Conservation (phyloP, 1,284 basidiomycete genomes). For the Cryptococcus hybrid region DNA sequence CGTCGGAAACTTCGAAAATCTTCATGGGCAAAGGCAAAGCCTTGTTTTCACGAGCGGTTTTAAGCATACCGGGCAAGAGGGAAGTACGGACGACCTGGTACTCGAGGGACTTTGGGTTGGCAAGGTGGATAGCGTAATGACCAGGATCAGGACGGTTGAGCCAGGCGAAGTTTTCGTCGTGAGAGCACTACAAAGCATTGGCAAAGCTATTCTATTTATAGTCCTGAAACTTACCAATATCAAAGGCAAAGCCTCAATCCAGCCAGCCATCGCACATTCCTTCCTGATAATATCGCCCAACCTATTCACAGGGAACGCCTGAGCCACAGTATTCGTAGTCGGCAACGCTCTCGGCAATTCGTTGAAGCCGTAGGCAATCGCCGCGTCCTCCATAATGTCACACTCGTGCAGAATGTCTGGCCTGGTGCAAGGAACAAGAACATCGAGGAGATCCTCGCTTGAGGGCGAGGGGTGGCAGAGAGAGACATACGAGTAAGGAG, state of each 20-base stretch:
- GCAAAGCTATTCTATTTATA: not conserved
- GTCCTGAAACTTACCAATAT: constrained; percentile 67
- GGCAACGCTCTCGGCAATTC: constrained; percentile 92
- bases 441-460: constrained; percentile 60
- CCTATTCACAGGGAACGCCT: constrained; percentile 86
- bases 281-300: constrained; percentile 81
- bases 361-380: constrained; percentile 98
- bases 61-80: constrained; percentile 90
- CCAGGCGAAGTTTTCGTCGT: constrained; percentile 96
- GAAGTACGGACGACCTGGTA: constrained; percentile 98
- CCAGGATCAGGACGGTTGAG: constrained; percentile 83
- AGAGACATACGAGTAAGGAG: constrained; percentile 48
- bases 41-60: constrained; percentile 95
- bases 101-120: constrained; percentile 95
- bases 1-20: constrained; percentile 91
- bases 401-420: constrained; percentile 98
- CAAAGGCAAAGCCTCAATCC: constrained; percentile 91
- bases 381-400: constrained; percentile 97
- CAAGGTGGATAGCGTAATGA: constrained; percentile 79
- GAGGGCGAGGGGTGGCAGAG: constrained; percentile 54
- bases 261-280: constrained; percentile 93
- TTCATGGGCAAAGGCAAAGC: constrained; percentile 89
- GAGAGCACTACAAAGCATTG: constrained; percentile 68
- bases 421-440: constrained; percentile 83
- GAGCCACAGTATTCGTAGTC: constrained; percentile 90